Conservation (phyloP, 495 filamentous ascomycete genomes). For the Podospora anserina region DNA sequence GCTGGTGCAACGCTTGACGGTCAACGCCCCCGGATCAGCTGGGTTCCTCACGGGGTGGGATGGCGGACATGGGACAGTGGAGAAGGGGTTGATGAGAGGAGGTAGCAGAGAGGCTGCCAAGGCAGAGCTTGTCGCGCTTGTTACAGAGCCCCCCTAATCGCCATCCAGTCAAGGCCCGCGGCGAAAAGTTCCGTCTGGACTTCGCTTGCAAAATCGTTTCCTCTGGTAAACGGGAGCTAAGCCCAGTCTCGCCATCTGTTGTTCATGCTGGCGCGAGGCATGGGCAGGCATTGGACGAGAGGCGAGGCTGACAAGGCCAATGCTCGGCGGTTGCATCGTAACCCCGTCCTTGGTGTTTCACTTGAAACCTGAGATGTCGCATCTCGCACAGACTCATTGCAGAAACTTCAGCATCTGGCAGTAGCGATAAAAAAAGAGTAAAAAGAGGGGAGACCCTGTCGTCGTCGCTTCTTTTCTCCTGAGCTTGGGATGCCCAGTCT, state of each 20-base stretch:
- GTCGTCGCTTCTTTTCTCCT: neutral
- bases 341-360: conserved; percentile 37
- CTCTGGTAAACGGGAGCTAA: conserved; percentile 3
- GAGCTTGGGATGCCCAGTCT: conserved; percentile 1
- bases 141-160: neutral
- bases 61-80: conserved; percentile 4
- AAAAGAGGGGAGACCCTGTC: neutral
- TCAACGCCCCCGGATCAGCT: conserved; percentile 3
- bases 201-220: conserved; percentile 2
- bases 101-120: conserved; percentile 14
- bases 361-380: conserved; percentile 37
- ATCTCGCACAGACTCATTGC: conserved; percentile 20
- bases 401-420: conserved; percentile 8
- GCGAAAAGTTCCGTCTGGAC: neutral
- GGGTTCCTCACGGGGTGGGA: neutral
- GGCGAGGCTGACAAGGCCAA: conserved; percentile 35
- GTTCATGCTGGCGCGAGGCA: conserved; percentile 28
- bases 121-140: conserved; percentile 10
- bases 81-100: conserved; percentile 8
- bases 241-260: conserved; percentile 9
- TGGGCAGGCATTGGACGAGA: conserved; percentile 24
- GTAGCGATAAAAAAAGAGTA: neutral
- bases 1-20: neutral
- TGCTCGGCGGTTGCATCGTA: conserved; percentile 21
- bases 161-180: neutral